Evolutionary conservation across 257 asterid species (phyloP).

Genomic region (Catharanthus roseus): DNA sequence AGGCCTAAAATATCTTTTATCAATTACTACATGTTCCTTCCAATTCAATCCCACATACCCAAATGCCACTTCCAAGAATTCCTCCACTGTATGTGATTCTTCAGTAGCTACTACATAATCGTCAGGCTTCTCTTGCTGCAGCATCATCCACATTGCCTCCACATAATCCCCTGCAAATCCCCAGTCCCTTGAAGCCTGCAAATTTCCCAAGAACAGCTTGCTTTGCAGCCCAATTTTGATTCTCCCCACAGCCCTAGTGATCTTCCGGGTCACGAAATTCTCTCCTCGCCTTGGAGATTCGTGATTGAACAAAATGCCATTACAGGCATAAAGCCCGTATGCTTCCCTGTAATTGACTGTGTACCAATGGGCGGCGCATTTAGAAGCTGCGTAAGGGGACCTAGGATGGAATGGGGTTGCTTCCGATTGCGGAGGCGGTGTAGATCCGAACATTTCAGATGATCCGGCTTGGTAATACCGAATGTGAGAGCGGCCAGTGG

Average conservation of each 20-base stretch:
- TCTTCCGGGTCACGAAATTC: conserved; percentile 94
- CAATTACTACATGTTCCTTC: conserved; percentile 89
- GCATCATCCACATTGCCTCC: conserved; percentile 99
- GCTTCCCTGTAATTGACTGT: conserved; percentile 97
- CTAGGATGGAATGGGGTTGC: conserved; percentile 80
- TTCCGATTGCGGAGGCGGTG: conserved; percentile 91
- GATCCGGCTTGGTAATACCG: conserved; percentile 94
- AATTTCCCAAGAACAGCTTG: conserved; percentile 79
- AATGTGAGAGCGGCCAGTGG: conserved; percentile 71
- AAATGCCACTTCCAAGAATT: conserved; percentile 64
- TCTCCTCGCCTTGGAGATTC: conserved; percentile 91
- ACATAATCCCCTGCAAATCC: conserved; percentile 96
- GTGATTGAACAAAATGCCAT: conserved; percentile 87
- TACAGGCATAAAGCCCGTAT: conserved; percentile 82
- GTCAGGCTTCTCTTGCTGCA: conserved; percentile 91
- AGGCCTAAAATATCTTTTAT: conserved; percentile 79
- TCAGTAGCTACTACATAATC: conserved; percentile 98
- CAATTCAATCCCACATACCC: conserved; percentile 79
- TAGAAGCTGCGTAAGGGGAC: conserved; percentile 95
- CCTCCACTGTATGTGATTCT: conserved; percentile 95
- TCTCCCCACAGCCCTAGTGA: conserved; percentile 91
- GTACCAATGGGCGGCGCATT: conserved; percentile 98
- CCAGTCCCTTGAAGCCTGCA: conserved; percentile 94
- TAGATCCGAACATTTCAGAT: conserved; percentile 98
- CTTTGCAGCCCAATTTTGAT: conserved; percentile 87